These are phyloP conservation scores for Chaetothyriales sp. DNA, from an alignment of 2,329 filamentous ascomycete genomes.

Conservation along the genomic window DNA sequence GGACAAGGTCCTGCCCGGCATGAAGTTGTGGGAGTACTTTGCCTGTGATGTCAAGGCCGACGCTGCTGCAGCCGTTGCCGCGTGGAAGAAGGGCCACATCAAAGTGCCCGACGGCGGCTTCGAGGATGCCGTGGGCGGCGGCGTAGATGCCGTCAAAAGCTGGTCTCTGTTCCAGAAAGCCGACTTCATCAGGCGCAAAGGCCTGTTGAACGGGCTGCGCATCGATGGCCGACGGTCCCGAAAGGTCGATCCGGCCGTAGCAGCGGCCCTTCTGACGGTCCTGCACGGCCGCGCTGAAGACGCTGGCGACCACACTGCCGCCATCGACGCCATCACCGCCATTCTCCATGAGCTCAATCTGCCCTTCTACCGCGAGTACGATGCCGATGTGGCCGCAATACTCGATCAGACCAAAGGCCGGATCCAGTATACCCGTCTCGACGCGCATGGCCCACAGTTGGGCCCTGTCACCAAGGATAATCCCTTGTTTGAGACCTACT, in stretches of 20 bases:
- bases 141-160: conserved; percentile 39
- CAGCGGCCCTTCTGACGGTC: conserved; percentile 53
- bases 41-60: conserved; percentile 65
- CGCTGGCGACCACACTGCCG: conserved; percentile 29
- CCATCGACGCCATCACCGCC: conserved; percentile 40
- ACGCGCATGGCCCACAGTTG: conserved; percentile 75
- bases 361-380: conserved; percentile 82
- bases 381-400: conserved; percentile 67
- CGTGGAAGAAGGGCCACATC: conserved; percentile 54
- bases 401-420: conserved; percentile 86
- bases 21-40: conserved; percentile 90
- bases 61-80: conserved; percentile 52
- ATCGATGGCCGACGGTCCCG: conserved; percentile 71
- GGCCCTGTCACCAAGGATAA: conserved; percentile 64
- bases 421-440: conserved; percentile 87
- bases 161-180: conserved; percentile 47
- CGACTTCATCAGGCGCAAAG: conserved; percentile 50
- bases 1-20: conserved; percentile 59
- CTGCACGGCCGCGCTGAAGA: conserved; percentile 55
- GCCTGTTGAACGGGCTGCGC: conserved; percentile 55
- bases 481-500: conserved; percentile 86
- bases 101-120: conserved; percentile 42
- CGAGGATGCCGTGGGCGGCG: conserved; percentile 31
- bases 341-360: conserved; percentile 77
- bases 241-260: conserved; percentile 53